phyloP scores from a whole-genome alignment of 208 protist genomes.

The Leishmania aethiopica region DNA sequence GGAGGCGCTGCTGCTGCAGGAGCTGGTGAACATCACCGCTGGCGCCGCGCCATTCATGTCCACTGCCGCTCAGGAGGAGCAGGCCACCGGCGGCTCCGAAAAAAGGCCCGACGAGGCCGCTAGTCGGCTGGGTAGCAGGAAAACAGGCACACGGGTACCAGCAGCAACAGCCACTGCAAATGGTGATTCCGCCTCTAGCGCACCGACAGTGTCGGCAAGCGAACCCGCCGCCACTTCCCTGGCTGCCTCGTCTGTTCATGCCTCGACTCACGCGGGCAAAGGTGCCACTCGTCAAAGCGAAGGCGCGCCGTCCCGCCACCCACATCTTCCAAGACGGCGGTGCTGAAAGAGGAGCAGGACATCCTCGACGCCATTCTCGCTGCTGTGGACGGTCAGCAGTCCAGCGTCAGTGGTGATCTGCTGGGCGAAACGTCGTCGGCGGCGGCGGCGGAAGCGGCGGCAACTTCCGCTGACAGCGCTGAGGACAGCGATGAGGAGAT shows the following conservation, averaged over 20 bases:
- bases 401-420: conserved; percentile 71
- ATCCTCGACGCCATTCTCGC: conserved; percentile 67
- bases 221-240: background rate
- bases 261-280: background rate
- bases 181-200: background rate
- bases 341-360: conserved; percentile 42
- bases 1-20: conserved; percentile 36
- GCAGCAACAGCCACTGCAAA: background rate
- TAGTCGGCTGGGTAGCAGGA: background rate
- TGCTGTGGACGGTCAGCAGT: conserved; percentile 59
- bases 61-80: conserved; percentile 2
- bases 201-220: background rate
- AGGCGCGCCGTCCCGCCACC: background rate
- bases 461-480: background rate
- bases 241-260: background rate
- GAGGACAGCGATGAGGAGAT: conserved; percentile 5
- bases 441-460: background rate
- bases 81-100: background rate
- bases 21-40: conserved; percentile 36
- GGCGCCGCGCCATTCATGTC: conserved; percentile 24
- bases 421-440: conserved; percentile 10
- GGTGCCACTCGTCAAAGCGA: background rate
- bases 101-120: background rate
- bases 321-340: background rate
- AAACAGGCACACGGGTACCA: background rate